A percentile compares a stretch with the other conserved stretches of the same genome.
phyloP scores from a whole-genome alignment of 2,329 filamentous ascomycete species.

The Epichloe glyceriae region DNA sequence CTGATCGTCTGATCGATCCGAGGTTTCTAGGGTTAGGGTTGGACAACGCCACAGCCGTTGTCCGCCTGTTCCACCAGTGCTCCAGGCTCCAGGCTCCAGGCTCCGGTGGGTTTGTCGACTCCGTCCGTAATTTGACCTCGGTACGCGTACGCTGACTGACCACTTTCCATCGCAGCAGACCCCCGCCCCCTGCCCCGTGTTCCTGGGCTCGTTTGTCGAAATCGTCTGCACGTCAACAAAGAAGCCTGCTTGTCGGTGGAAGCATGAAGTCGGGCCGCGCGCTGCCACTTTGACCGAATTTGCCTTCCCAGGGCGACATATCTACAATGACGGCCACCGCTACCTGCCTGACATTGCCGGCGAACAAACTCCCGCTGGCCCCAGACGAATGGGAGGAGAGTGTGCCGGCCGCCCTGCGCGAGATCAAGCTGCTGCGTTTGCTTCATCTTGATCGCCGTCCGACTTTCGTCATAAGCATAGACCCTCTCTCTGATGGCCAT shows the following conservation, averaged over 20 bases:
- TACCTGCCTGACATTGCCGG: neutral
- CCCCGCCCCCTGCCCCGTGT: no score
- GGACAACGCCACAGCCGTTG: no score
- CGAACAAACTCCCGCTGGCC: neutral
- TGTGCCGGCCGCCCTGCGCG: conserved; percentile 7
- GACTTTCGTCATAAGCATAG: conserved; percentile 23
- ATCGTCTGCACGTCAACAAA: neutral
- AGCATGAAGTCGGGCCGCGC: neutral
- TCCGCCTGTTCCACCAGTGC: neutral
- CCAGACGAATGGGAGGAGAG: neutral
- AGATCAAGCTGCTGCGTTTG: conserved; percentile 25
- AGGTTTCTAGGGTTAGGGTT: no score
- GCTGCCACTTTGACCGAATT: neutral
- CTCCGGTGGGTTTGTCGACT: no score
- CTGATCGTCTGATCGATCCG: no score
- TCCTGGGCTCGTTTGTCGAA: neutral
- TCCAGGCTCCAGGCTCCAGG: no score
- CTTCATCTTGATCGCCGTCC: conserved; percentile 29
- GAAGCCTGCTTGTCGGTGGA: neutral
- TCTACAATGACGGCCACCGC: neutral
- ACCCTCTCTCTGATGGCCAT: conserved; percentile 7
- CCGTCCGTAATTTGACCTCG: neutral
- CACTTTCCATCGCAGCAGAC: neutral
- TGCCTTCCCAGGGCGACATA: neutral
- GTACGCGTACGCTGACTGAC: neutral